Conservation (phyloP, 2,329 filamentous ascomycete species). For the Aspergillus puulaauensis region DNA sequence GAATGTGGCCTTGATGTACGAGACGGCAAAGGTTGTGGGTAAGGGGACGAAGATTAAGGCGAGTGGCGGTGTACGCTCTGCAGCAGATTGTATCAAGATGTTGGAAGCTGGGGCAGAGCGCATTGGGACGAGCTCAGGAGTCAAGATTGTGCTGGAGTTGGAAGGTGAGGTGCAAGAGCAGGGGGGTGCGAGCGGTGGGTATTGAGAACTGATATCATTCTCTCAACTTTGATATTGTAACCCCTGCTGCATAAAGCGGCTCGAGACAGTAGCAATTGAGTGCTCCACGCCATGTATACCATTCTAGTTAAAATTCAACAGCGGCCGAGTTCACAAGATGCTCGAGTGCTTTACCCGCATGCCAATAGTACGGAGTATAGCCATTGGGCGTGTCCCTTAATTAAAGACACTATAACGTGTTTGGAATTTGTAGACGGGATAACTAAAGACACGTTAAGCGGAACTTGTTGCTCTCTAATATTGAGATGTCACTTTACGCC, state of each 20-base stretch:
- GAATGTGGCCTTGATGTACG: constrained; percentile 56
- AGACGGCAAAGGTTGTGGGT: constrained; percentile 46
- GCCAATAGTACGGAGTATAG: background rate
- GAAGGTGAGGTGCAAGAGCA: constrained; percentile 16
- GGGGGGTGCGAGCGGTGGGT: constrained; percentile 2
- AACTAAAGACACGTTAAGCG: background rate
- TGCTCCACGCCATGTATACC: background rate
- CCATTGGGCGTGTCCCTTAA: background rate
- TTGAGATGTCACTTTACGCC: background rate
- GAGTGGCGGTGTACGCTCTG: constrained; percentile 55
- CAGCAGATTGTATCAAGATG: constrained; percentile 54
- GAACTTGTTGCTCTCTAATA: background rate
- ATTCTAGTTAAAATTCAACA: too few relatives aligned
- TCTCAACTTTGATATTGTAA: background rate
- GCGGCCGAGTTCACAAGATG: too few relatives aligned
- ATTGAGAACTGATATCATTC: background rate
- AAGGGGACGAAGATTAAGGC: constrained; percentile 55
- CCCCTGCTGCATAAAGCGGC: background rate
- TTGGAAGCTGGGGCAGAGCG: constrained; percentile 56
- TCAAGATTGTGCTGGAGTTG: constrained; percentile 54
- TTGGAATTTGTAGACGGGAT: background rate
- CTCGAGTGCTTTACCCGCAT: too few relatives aligned
- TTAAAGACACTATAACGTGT: background rate
- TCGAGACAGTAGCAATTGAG: background rate
- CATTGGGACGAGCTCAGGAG: constrained; percentile 57